Base-by-base conservation (phyloP, 179 eudicot species). In the Beta corolliflora region DNA sequence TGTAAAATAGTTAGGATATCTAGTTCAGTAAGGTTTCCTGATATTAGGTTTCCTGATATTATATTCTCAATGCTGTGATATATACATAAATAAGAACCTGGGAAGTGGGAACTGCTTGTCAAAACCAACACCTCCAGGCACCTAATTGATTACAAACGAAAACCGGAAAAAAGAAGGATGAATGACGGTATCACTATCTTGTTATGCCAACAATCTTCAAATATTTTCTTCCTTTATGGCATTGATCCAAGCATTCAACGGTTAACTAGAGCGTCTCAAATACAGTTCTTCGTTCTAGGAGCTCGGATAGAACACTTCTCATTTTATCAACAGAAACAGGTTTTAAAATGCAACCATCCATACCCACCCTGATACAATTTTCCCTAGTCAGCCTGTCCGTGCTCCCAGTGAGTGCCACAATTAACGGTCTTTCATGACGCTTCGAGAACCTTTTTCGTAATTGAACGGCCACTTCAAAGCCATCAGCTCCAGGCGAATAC, bases 251-350 rank as follows among this genome's bases (percentile, higher is more conserved):
- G 58, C 29, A 41, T 77, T 48, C 23, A 55, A 36, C 77, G 60
- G 18, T 31, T 54, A 10, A 25, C 72, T 71, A 82, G 3, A 77
- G 73, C 21, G 78, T 58, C 83, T 90, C 90, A 60, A 85, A 86
- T 67, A 84, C 81, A 81, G 77, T 69, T 48, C 91, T 82, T 58
- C 86, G 90, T 79, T 95, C 94, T 73, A 93, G 73, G 50, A 93
- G 95, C 80, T 95, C 93, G 9, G 90, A 88, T 14, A 95, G 66
- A 54, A 87, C 83, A 73, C 85, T 89, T 84, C 95, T 95, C 98
- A 95, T 90, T 87, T 91, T 92, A 79, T 95, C 99, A 59, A 95
- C 89, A 3, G 99, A 92, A 19, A 93, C 86, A 23, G 99, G 99
- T 83, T 95, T 95, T 79, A 89, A 80, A 66, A 93, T 66, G 75